Percentiles rank a stretch among this genome's conserved stretches.
These are phyloP conservation scores for Teratosphaeria epicoccoides DNA, from an alignment of 2,329 filamentous ascomycete species.

Conservation along the genomic window DNA sequence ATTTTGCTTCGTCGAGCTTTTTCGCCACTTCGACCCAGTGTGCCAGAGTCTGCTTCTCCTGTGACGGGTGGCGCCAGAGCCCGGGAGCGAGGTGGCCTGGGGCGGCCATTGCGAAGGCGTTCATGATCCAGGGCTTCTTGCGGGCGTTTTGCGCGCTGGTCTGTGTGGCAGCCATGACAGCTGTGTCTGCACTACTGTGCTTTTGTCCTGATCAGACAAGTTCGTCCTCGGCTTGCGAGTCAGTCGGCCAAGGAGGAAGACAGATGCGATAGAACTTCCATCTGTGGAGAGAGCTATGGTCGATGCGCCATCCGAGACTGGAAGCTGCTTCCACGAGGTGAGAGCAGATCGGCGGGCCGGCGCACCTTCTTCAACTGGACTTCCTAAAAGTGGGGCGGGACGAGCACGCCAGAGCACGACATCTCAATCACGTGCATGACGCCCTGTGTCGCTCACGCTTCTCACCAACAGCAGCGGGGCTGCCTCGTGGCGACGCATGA, in stretches of 20 bases:
- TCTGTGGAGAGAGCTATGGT: not conserved
- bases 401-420: not conserved
- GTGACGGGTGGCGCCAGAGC: slow-evolving; percentile 22
- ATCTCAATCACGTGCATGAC: not conserved
- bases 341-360: too few relatives aligned
- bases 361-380: not conserved
- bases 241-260: too few relatives aligned
- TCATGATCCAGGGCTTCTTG: slow-evolving; percentile 33
- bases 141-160: slow-evolving; percentile 11
- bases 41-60: slow-evolving; percentile 32
- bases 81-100: slow-evolving; percentile 29
- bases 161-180: slow-evolving; percentile 2
- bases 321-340: too few relatives aligned
- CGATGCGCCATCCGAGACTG: not conserved
- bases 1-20: slow-evolving; percentile 38
- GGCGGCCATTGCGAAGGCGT: slow-evolving; percentile 39
- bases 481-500: not conserved
- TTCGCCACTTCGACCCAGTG: slow-evolving; percentile 41
- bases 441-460: not conserved
- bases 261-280: too few relatives aligned
- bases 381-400: not conserved
- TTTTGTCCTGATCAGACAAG: not conserved
- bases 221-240: too few relatives aligned
- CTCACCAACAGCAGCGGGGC: not conserved
- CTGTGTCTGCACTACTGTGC: too few relatives aligned